phyloP scores from a whole-genome alignment of 176 grass and related monocot species.

The Zoysia japonica region DNA sequence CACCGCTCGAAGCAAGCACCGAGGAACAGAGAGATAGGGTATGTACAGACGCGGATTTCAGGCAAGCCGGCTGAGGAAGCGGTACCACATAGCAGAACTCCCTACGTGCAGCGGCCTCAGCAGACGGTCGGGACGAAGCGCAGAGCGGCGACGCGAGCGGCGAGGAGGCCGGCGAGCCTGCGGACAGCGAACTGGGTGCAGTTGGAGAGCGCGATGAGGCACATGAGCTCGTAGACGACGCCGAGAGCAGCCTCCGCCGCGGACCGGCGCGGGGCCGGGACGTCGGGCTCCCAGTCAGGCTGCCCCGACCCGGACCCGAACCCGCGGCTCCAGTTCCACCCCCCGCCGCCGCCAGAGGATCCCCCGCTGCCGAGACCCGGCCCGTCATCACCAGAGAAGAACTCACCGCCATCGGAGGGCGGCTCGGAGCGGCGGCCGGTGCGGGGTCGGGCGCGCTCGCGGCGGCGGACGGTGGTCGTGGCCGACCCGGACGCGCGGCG shows the following conservation, averaged over 20 bases:
- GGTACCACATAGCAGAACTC: background rate
- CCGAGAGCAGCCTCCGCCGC: constrained; percentile 35
- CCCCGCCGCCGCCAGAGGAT: background rate
- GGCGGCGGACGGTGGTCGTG: constrained; percentile 47
- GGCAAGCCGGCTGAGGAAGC: background rate
- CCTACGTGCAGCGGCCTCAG: background rate
- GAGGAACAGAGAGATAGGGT: constrained; percentile 2
- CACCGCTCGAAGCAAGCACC: background rate
- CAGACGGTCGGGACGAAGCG: constrained; percentile 49
- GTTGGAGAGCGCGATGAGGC: constrained; percentile 59
- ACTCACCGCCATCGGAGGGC: constrained; percentile 31
- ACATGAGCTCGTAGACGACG: constrained; percentile 62
- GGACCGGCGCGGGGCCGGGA: constrained; percentile 31
- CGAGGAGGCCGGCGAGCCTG: constrained; percentile 48
- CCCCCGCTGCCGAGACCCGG: background rate
- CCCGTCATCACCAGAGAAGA: constrained; percentile 52
- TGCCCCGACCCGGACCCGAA: constrained; percentile 26
- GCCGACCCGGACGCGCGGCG: constrained; percentile 15
- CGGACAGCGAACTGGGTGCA: constrained; percentile 64
- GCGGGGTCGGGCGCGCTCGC: constrained; percentile 43
- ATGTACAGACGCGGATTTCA: constrained; percentile 37
- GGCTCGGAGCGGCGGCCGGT: constrained; percentile 45
- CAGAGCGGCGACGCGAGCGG: constrained; percentile 36
- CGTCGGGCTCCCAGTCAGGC: constrained; percentile 48
- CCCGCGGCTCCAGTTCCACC: constrained; percentile 24